These are phyloP conservation scores for Solanum arcanum DNA, from an alignment of 257 asterid species.

Conservation along the genomic window DNA sequence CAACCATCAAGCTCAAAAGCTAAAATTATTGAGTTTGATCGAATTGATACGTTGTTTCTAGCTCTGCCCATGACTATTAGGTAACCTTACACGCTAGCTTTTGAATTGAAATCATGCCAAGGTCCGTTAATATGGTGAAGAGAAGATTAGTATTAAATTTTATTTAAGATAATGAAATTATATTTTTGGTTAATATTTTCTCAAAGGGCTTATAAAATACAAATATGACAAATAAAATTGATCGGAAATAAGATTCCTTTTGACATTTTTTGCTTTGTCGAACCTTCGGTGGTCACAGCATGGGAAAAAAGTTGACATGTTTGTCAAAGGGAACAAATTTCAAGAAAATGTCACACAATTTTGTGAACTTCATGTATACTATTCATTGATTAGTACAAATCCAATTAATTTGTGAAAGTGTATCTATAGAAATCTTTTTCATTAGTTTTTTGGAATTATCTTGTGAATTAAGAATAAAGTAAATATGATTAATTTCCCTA, in stretches of 20 bases:
- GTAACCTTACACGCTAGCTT: background rate
- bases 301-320: background rate
- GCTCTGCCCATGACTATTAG: background rate
- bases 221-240: background rate
- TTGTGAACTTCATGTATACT: background rate
- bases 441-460: background rate
- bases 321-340: background rate
- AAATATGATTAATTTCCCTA: background rate
- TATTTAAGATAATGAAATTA: background rate
- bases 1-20: background rate
- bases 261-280: background rate
- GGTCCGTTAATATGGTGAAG: background rate
- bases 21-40: no score
- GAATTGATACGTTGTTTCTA: background rate
- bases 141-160: background rate
- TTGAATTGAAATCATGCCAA: background rate
- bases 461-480: background rate
- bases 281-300: background rate
- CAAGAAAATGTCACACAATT: background rate
- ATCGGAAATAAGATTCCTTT: background rate
- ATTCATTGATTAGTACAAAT: background rate
- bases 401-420: background rate
- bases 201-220: fast-evolving
- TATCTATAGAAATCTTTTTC: no score
- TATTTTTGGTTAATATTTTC: background rate